Conservation (phyloP, 352 stramenopile genomes). For the Phytophthora sojae region DNA sequence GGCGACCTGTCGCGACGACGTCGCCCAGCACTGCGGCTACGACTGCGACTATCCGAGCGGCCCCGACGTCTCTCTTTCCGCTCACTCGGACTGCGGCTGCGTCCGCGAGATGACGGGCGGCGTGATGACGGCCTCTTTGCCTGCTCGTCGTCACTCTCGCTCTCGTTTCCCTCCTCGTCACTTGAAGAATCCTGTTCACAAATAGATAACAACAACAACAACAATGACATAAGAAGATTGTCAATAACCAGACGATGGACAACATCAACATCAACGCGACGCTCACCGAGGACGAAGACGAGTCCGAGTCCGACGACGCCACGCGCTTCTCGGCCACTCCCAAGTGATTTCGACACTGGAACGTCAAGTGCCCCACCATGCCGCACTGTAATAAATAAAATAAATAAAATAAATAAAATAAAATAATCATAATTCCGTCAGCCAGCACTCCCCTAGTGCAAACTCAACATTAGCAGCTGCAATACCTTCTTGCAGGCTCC, state of each 20-base stretch:
- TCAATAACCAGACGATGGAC: conserved; percentile 3
- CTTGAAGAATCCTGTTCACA: conserved; percentile 47
- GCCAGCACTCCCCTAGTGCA: neutral
- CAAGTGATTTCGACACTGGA: conserved; percentile 91
- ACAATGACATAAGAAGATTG: conserved; percentile 3
- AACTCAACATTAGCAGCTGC: neutral
- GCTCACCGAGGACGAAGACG: conserved; percentile 50
- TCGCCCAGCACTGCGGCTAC: conserved; percentile 19
- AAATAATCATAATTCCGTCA: conserved; percentile 4
- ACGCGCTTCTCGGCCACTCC: conserved; percentile 51
- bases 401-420: conserved; percentile 12
- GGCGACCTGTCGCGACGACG: conserved; percentile 26
- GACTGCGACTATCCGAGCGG: conserved; percentile 19
- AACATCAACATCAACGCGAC: conserved; percentile 11
- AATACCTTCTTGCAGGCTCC: conserved; percentile 86
- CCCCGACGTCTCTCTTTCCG: conserved; percentile 18
- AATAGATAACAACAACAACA: conserved; percentile 14
- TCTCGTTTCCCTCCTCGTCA: conserved; percentile 55
- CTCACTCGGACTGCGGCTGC: conserved; percentile 39
- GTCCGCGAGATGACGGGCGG: conserved; percentile 33
- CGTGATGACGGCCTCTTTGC: conserved; percentile 15
- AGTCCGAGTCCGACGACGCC: conserved; percentile 33
- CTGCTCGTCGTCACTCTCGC: conserved; percentile 39
- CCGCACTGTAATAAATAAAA: conserved; percentile 62
- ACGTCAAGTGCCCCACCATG: conserved; percentile 92